Base-by-base conservation (phyloP, 495 filamentous ascomycete genomes). In the Daldinia childiae region DNA sequence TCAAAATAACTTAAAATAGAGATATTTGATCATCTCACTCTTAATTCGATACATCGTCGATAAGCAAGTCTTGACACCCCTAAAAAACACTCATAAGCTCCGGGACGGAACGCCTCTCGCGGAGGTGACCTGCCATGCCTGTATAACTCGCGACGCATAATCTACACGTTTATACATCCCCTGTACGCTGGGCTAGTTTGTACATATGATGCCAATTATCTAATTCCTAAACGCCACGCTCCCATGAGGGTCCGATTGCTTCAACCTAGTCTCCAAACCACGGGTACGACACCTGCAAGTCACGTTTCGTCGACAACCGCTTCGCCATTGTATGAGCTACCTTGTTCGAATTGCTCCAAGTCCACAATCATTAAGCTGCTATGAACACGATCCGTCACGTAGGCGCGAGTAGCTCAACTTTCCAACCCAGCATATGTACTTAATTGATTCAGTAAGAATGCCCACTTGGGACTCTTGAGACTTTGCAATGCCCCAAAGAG, bases 341-440 rank as follows among this genome's bases (percentile, higher is more conserved):
- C 52, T 54, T 58, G 41, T 26, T 24, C 29, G 19, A 67, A 19
- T 43, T 29, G 17, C 41, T 30, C 29, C 11, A 21, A 24, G n/a
- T 34, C 56, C 56, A 56, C 45, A 19, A 38, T 24, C 27, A 15
- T 60, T n/a, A 34, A 45, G 29, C 19, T 61, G n/a, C 27, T 8
- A 26, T 29, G 30, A 60, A 9, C n/a, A 24, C 21, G 19, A 19
- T 45, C 39, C 54, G 27, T 48, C 54, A 43, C 50, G 32, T 34
- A 39, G 24, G 11, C 43, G 38, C 19, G 11, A 3, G 36, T 11
- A 36, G 24, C 48, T 78, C 69, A 84, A 52, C 78, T 83, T 62
- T 87, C 89, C 66, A 93, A 82, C 56, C 84, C 86, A 29, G 90
- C 89, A 79, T 92, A 94, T 48, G 86, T 85, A 75, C 91, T 88